Evolutionary conservation across 768 basidiomycete genomes (phyloP).

Genomic region (Suillus hirtellus): DNA sequence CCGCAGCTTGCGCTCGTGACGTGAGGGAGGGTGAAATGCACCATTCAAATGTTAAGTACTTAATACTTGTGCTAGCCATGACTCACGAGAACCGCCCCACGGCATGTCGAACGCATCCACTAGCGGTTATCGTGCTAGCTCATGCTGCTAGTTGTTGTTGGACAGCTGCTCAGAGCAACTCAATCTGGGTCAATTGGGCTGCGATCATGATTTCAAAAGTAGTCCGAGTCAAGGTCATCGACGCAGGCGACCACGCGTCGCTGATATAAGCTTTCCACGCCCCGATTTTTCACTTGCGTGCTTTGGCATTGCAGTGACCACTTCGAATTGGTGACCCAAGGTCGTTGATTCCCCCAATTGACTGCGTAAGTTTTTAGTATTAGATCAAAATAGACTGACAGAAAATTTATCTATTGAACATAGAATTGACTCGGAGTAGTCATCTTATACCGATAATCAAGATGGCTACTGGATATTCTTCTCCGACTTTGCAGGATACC

Average conservation of each 20-base stretch:
- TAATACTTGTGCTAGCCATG: background rate
- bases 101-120: background rate
- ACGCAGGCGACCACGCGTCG: slow-evolving; percentile 6
- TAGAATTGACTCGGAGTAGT: slow-evolving; percentile 19
- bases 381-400: slow-evolving; percentile 2
- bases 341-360: slow-evolving; percentile 29
- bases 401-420: slow-evolving; percentile 1
- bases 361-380: slow-evolving; percentile 21
- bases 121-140: background rate
- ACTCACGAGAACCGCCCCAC: background rate
- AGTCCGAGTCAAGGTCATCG: background rate
- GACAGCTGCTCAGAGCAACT: background rate
- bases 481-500: slow-evolving; percentile 32
- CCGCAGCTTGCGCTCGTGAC: background rate
- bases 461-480: slow-evolving; percentile 39
- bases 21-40: background rate
- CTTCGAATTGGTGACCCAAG: slow-evolving; percentile 31
- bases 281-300: slow-evolving; percentile 30
- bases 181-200: background rate
- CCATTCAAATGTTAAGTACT: background rate
- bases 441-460: slow-evolving; percentile 30
- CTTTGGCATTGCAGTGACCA: slow-evolving; percentile 23
- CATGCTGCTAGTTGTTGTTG: background rate
- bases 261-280: slow-evolving; percentile 38
- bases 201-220: background rate